Base-by-base conservation (phyloP, 2,329 filamentous ascomycete species). In the Aschersonia sp. region DNA sequence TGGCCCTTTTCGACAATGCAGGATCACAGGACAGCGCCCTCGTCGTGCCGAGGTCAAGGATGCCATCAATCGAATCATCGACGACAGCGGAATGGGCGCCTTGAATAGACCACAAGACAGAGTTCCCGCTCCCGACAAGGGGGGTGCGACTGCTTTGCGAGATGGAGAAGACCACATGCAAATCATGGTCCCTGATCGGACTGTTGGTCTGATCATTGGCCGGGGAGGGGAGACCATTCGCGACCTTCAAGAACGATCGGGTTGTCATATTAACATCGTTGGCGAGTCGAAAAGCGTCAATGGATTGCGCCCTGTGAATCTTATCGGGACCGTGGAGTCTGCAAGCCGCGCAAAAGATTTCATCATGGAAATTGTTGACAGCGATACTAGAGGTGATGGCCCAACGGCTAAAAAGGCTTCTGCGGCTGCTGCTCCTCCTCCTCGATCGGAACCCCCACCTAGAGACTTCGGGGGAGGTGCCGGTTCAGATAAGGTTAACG, bases 231-330 rank as follows among this genome's bases (percentile, higher is more conserved):
- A 95, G 67, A 95, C 88, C 1, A 95, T 95, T 58, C 82, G 87
- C 59, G 88, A 95, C 61, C 72, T 95, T 30, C 89, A 95, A 66
- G 88, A 95, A 63, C 77, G 86, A 52, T 92, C 85, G 57, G 86
- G 85, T n/a, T 95, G 88, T 63, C 89, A 95, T 63, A 87, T 95
- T 63, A 95, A 95, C 64, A 95, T 95, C 58, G 86, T 94, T 41
- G 85, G 85, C 57, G 88, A 95, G 67, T 87, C 87, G 55, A 94
- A 94, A 73, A 94, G 87, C 60, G 78, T 94, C 55, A 94, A 94
- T 60, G 88, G 88, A 43, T 72, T 94, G 52, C 81, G 88, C 46
- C 88, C 89, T 31, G 87, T 95, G 53, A 95, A 95, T 61, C 73
- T 95, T 45, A 94, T 94, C 55, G 88, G 88, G 50, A 81, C 81